These are phyloP conservation scores for Vigna nakashimae DNA, from an alignment of 306 rosid genomes.

Conservation along the genomic window DNA sequence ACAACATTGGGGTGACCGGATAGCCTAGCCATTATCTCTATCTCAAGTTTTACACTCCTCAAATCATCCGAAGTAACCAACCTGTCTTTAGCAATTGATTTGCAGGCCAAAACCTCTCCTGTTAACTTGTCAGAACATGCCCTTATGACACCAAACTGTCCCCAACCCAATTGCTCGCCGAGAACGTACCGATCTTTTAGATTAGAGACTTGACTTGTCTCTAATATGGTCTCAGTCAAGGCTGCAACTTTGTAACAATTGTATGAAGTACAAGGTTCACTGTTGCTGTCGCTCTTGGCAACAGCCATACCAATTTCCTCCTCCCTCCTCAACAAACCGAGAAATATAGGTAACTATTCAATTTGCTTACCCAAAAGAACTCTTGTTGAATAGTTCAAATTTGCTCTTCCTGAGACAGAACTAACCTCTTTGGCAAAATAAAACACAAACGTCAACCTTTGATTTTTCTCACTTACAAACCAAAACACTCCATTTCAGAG, in stretches of 20 bases:
- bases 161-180: conserved; percentile 86
- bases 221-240: conserved; percentile 69
- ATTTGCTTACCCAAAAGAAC: conserved; percentile 5
- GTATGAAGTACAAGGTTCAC: conserved; percentile 53
- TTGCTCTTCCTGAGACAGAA: neutral
- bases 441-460: conserved; percentile 31
- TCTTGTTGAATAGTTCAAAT: conserved; percentile 9
- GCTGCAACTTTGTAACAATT: conserved; percentile 67
- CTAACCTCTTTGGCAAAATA: conserved; percentile 6
- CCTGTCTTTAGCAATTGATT: conserved; percentile 83
- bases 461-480: conserved; percentile 30
- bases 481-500: conserved; percentile 34
- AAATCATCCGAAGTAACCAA: conserved; percentile 78
- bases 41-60: conserved; percentile 81
- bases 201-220: conserved; percentile 56
- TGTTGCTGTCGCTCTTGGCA: conserved; percentile 59
- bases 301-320: conserved; percentile 71
- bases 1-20: conserved; percentile 93
- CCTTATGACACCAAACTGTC: conserved; percentile 83
- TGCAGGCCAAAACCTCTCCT: conserved; percentile 84
- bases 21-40: conserved; percentile 83
- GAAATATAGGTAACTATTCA: conserved; percentile 38
- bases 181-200: conserved; percentile 71
- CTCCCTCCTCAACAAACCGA: conserved; percentile 44
- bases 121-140: conserved; percentile 70